Percentiles rank a stretch among this genome's conserved stretches.
phyloP scores from a whole-genome alignment of 352 stramenopile genomes.

The Globisporangium irregulare region DNA sequence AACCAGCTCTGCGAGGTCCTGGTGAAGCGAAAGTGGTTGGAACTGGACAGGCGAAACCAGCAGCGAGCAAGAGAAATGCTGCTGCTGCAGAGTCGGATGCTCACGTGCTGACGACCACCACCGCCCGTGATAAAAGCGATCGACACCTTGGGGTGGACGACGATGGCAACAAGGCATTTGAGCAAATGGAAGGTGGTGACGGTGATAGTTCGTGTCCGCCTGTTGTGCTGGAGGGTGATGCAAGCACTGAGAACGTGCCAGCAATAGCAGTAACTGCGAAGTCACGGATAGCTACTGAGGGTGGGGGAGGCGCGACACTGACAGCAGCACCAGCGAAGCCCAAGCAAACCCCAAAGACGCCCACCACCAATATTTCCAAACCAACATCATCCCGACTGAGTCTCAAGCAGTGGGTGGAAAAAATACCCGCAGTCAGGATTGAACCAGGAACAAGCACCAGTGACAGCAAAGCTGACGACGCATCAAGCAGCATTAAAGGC shows the following conservation, averaged over 20 bases:
- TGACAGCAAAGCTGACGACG: background rate
- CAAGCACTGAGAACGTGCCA: background rate
- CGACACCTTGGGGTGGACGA: background rate
- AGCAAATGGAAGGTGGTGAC: background rate
- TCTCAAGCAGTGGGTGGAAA: slow-evolving; percentile 2
- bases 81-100: background rate
- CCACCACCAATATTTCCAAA: background rate
- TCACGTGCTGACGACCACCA: background rate
- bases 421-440: background rate
- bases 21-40: background rate
- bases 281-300: background rate
- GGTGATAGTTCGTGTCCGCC: background rate
- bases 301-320: background rate
- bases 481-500: background rate
- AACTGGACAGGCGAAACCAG: background rate
- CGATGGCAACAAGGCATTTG: background rate
- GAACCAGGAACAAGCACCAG: background rate
- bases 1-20: background rate
- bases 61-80: background rate
- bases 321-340: background rate
- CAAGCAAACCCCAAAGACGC: background rate
- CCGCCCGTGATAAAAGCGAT: background rate
- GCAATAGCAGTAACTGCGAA: background rate
- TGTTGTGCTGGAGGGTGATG: no score
- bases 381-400: background rate